phyloP scores from a whole-genome alignment of 192 early-diverging fungal genomes.

The Pecoramyces ruminantium region DNA sequence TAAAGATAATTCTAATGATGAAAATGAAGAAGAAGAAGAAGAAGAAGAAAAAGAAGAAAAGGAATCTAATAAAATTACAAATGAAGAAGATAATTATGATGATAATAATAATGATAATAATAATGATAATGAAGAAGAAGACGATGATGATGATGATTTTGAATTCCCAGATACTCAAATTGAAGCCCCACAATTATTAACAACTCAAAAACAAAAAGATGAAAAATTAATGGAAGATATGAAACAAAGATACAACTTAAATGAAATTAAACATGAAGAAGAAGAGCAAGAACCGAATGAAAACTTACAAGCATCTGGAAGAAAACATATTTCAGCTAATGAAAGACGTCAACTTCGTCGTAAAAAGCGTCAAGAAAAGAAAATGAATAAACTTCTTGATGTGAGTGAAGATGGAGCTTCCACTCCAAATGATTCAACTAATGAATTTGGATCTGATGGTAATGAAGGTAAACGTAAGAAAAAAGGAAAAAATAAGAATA shows the following conservation, averaged over 20 bases:
- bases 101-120: too few relatives aligned
- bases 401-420: background rate
- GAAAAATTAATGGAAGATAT: constrained; percentile 2
- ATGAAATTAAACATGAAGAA: constrained; percentile 18
- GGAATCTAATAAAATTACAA: constrained; percentile 1
- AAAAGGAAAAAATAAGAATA: constrained; percentile 7
- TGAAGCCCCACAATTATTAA: constrained; percentile 9
- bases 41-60: constrained; percentile 8
- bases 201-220: constrained; percentile 1
- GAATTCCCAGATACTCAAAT: constrained; percentile 9
- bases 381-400: background rate
- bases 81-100: too few relatives aligned
- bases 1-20: constrained; percentile 4
- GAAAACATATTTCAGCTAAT: constrained; percentile 44
- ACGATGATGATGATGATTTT: constrained; percentile 15
- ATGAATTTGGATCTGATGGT: background rate
- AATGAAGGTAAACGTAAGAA: background rate
- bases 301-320: background rate
- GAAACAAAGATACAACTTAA: constrained; percentile 23
- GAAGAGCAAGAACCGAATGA: constrained; percentile 6
- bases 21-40: constrained; percentile 9
- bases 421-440: constrained; percentile 7
- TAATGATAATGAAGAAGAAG: constrained; percentile 33
- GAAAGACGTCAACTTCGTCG: constrained; percentile 48
- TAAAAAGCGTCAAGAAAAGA: background rate